Conservation (phyloP, 2,329 filamentous ascomycete genomes). For the Sporothrix humicola region DNA sequence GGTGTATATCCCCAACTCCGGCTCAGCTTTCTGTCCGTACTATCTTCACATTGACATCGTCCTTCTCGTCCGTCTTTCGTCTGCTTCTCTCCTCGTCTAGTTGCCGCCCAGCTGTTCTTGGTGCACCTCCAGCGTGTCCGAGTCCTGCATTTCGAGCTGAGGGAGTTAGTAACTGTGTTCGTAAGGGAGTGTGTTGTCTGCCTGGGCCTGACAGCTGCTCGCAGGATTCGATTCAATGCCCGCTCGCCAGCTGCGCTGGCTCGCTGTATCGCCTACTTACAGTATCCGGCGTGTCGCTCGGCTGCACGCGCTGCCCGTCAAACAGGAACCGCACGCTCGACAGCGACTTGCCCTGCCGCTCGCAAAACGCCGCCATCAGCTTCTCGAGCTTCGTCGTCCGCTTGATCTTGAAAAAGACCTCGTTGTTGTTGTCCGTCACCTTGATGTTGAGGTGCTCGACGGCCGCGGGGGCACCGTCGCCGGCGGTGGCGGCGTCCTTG, state of each 20-base stretch:
- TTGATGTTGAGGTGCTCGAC: slow-evolving; percentile 96
- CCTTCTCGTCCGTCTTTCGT: too few relatives aligned
- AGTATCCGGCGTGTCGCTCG: slow-evolving; percentile 85
- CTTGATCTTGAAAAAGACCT: slow-evolving; percentile 99
- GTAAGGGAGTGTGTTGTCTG: too few relatives aligned
- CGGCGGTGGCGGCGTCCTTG: slow-evolving; percentile 42
- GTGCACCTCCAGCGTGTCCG: slow-evolving; percentile 94
- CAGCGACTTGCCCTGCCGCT: slow-evolving; percentile 87
- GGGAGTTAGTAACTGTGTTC: not conserved
- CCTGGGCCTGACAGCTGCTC: too few relatives aligned
- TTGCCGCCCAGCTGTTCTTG: slow-evolving; percentile 90
- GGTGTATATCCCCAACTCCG: slow-evolving; percentile 22
- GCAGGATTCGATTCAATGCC: too few relatives aligned
- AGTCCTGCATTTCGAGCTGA: slow-evolving; percentile 95
- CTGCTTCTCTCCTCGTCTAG: not conserved
- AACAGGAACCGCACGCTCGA: slow-evolving; percentile 92
- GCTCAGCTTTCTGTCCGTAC: not conserved
- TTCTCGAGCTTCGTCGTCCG: slow-evolving; percentile 94
- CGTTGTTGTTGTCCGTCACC: slow-evolving; percentile 98
- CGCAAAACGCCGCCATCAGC: slow-evolving; percentile 97
- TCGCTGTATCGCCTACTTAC: too few relatives aligned
- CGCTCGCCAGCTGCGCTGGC: too few relatives aligned
- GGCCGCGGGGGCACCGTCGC: slow-evolving; percentile 47
- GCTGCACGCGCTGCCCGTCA: slow-evolving; percentile 90
- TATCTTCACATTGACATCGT: too few relatives aligned